These are phyloP conservation scores for Coccomyxa subellipsoidea DNA, from an alignment of 163 green algal species.

Conservation along the genomic window DNA sequence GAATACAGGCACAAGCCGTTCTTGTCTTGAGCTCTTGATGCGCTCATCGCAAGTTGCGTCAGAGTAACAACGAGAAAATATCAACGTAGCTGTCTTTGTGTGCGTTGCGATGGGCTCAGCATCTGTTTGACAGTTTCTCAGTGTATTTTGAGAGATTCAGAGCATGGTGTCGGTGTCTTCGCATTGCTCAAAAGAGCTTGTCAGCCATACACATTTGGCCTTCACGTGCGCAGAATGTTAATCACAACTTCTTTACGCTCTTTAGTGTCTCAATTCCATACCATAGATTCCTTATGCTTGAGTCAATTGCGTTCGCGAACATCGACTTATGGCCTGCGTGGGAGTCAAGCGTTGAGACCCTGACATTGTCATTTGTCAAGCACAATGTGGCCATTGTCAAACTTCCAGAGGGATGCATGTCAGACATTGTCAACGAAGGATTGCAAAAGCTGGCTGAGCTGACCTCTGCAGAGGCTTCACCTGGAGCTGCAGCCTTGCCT, in stretches of 20 bases:
- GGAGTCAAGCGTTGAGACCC: not conserved
- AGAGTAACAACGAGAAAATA: not conserved
- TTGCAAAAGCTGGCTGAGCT: not conserved
- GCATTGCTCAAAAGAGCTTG: not conserved
- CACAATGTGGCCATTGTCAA: not conserved
- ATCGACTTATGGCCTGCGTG: not conserved
- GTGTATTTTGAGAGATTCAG: not conserved
- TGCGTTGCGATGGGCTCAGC: not conserved
- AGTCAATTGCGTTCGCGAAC: not conserved
- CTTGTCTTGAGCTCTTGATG: not conserved
- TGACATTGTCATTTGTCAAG: not conserved
- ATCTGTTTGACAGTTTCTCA: not conserved
- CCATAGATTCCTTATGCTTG: not conserved
- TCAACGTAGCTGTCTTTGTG: not conserved
- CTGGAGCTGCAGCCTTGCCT: not conserved
- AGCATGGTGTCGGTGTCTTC: not conserved
- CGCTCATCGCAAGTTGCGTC: not conserved
- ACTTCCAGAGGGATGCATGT: not conserved
- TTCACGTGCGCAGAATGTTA: not conserved
- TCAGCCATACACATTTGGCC: not conserved
- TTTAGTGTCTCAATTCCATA: not conserved
- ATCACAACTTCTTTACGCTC: not conserved
- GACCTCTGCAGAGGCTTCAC: not conserved
- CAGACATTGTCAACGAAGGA: not conserved
- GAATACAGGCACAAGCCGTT: not conserved